Base-by-base conservation (phyloP, 306 rosid species). In the Datisca glomerata region DNA sequence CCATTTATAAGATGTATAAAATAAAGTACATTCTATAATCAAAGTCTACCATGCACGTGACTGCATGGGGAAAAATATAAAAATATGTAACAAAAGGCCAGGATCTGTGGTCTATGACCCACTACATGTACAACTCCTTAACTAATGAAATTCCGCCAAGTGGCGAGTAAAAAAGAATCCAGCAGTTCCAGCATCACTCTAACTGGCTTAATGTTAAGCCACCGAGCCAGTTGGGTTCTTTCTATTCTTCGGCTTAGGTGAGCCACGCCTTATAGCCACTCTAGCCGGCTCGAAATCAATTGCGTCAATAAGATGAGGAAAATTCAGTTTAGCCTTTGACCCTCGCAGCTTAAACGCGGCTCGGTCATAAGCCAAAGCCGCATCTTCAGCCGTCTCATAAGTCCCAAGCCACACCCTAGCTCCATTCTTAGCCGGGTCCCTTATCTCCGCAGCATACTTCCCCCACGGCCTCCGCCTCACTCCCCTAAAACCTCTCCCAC, bases 391-490 rank as follows among this genome's bases (percentile, higher is more conserved):
- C n/a, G 18, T 40, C 35, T 25, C 57, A 15, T 51, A 51, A 16
- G 57, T 51, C 39, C 57, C 57, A 2, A 51, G 47, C 47, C 57
- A 52, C 27, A 40, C n/a, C 24, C 57, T 24, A 2, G 7, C 11
- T 8, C 57, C 57, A 21, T 27, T 39, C 35, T 40, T 52, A 17
- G 14, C 29, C 18, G 36, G 47, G 8, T 52, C 46, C 36, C 57
- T 39, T 23, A 52, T 39, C 47, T 52, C 57, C 6, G 57, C 47
- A 4, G 57, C 47, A 11, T 52, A 52, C 19, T 25, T 52, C 25
- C 57, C 57, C 57, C 57, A 52, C 19, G 47, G 47, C 47, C 57
- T 39, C 40, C 57, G 23, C 39, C 57, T 40, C 19, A 52, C 47
- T 2, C 57, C 47, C 24, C 24, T 16, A 27, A 5, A 52, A 18